Evolutionary conservation across 192 early-diverging fungal species (phyloP).

Genomic region (Coemansia sp.): DNA sequence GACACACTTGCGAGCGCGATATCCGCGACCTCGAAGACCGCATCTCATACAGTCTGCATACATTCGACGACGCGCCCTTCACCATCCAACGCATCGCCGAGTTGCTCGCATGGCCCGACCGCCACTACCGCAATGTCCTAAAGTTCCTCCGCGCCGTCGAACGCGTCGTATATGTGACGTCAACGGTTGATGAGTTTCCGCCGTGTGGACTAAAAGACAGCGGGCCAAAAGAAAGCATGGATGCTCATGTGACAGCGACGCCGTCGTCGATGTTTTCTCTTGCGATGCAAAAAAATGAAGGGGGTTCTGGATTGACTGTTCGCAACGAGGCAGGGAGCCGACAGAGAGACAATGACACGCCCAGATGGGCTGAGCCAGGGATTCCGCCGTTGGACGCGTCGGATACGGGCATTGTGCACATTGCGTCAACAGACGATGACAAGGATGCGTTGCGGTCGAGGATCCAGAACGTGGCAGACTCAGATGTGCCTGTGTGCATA

Average conservation of each 20-base stretch:
- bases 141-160: slow-evolving; percentile 52
- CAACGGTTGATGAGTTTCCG: slow-evolving; percentile 52
- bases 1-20: not conserved
- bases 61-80: slow-evolving; percentile 53
- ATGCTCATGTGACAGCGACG: not conserved
- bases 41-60: slow-evolving; percentile 38
- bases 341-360: not conserved
- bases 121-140: slow-evolving; percentile 40
- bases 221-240: not conserved
- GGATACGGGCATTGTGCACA: slow-evolving; percentile 49
- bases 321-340: no score
- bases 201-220: not conserved
- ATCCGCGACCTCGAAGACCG: slow-evolving; percentile 45
- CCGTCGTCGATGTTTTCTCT: not conserved
- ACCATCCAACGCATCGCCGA: slow-evolving; percentile 54
- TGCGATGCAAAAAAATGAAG: not conserved
- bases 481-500: slow-evolving; percentile 34
- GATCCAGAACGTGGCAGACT: slow-evolving; percentile 28
- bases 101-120: slow-evolving; percentile 42
- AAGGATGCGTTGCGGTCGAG: slow-evolving; percentile 21
- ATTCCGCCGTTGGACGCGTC: slow-evolving; percentile 45
- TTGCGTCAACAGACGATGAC: slow-evolving; percentile 17
- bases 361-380: not conserved
- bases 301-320: not conserved
- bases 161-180: slow-evolving; percentile 49